Evolutionary conservation across 257 asterid species (phyloP).

Genomic region (Salvia splendens): DNA sequence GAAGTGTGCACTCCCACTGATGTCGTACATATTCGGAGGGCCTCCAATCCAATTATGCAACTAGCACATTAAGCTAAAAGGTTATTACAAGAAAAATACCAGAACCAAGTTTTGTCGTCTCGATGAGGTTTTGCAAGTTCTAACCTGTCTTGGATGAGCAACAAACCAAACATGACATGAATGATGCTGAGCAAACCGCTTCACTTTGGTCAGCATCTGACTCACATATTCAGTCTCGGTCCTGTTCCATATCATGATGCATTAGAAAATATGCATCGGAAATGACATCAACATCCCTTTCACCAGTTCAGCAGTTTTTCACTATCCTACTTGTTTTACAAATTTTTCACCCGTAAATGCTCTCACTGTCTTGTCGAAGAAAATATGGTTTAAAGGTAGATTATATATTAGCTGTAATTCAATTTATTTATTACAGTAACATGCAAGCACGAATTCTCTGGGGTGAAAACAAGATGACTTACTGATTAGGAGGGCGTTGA

Average conservation of each 20-base stretch:
- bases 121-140: constrained; percentile 7
- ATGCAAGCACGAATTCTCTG: neutral
- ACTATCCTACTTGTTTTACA: neutral
- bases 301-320: neutral
- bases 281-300: neutral
- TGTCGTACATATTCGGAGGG: constrained; percentile 90
- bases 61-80: constrained; percentile 40
- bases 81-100: constrained; percentile 25
- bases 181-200: constrained; percentile 97
- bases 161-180: constrained; percentile 98
- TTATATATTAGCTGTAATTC: neutral
- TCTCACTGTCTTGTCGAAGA: too few species aligned
- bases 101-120: neutral
- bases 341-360: neutral
- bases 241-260: constrained; percentile 47
- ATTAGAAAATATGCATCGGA: neutral
- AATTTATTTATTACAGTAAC: neutral
- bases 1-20: constrained; percentile 98
- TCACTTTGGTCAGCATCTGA: constrained; percentile 90
- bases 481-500: constrained; percentile 83
- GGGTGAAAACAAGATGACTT: constrained; percentile 41
- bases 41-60: constrained; percentile 84
- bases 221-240: constrained; percentile 98
- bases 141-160: constrained; percentile 98
- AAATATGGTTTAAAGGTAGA: neutral